phyloP scores from a whole-genome alignment of 306 rosid species.

The Sindora glabra region DNA sequence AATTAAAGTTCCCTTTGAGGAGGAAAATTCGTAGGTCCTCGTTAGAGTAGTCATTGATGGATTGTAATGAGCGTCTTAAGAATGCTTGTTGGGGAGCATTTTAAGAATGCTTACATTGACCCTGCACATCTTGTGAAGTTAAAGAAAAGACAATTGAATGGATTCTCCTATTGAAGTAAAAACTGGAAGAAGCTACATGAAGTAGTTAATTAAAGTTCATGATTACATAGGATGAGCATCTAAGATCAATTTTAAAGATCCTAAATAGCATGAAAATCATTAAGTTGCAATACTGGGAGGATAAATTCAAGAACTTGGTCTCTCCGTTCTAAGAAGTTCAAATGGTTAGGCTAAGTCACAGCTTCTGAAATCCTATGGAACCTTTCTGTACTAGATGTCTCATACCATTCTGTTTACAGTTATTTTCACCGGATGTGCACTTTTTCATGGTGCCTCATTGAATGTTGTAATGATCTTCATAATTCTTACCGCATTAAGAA shows the following conservation, averaged over 20 bases:
- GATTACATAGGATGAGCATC: slow-evolving; percentile 38
- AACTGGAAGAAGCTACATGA: slow-evolving; percentile 31
- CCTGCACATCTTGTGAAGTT: too few species aligned
- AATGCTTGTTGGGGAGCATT: too few species aligned
- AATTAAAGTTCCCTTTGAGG: too few species aligned
- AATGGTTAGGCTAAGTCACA: slow-evolving; percentile 34
- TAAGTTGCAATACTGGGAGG: slow-evolving; percentile 50
- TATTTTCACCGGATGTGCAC: slow-evolving; percentile 27
- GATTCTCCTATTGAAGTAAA: too few species aligned
- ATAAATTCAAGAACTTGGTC: slow-evolving; percentile 31
- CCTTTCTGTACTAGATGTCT: slow-evolving; percentile 42
- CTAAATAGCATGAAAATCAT: slow-evolving; percentile 49
- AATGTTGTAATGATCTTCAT: slow-evolving; percentile 51
- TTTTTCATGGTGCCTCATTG: slow-evolving; percentile 29
- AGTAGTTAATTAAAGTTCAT: slow-evolving; percentile 36
- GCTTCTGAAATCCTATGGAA: slow-evolving; percentile 13
- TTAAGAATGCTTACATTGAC: too few species aligned
- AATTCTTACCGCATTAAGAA: slow-evolving; percentile 44
- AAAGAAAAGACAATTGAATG: too few species aligned
- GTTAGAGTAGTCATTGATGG: too few species aligned
- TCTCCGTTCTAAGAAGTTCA: slow-evolving; percentile 29
- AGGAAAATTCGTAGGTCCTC: too few species aligned
- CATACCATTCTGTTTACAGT: slow-evolving; percentile 36
- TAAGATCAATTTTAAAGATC: slow-evolving; percentile 42
- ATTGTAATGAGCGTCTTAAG: too few species aligned